Evolutionary conservation across 768 basidiomycete species (phyloP).

Genomic region (Tylopilus balloui): DNA sequence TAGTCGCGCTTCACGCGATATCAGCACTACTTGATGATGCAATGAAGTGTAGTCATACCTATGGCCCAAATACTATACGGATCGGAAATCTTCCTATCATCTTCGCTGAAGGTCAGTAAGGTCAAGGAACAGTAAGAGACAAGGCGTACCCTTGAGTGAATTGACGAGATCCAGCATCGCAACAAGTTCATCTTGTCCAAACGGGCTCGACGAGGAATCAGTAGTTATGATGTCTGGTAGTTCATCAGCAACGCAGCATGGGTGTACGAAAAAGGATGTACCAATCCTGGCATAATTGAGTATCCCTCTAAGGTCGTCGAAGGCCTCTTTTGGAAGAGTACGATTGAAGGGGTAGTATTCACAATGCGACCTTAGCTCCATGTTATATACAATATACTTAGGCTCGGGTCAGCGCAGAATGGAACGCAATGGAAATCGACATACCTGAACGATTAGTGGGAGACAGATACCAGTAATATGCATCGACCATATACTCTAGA

Average conservation of each 20-base stretch:
- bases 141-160: constrained; percentile 8
- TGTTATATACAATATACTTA: not conserved
- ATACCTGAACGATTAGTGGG: not conserved
- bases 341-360: constrained; percentile 13
- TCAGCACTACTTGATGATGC: not conserved
- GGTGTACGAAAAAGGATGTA: not conserved
- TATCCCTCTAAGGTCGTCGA: constrained; percentile 13
- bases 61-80: constrained; percentile 10
- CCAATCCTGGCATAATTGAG: constrained; percentile 14
- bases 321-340: constrained; percentile 1
- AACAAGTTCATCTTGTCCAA: constrained; percentile 9
- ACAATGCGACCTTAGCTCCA: constrained; percentile 12
- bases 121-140: not conserved
- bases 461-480: constrained; percentile 13
- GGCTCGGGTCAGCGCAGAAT: not conserved
- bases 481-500: constrained; percentile 11
- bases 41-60: constrained; percentile 1
- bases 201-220: constrained; percentile 16
- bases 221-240: constrained; percentile 13
- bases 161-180: constrained; percentile 13
- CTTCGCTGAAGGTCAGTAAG: constrained; percentile 1
- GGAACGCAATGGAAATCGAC: not conserved
- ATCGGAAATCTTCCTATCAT: not conserved
- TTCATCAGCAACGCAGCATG: not conserved
- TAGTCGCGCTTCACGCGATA: constrained; percentile 5